Evolutionary conservation across 2,329 filamentous ascomycete genomes (phyloP), one percentile per base, ranked within the genome.

Genomic region (Claviceps pusilla): DNA sequence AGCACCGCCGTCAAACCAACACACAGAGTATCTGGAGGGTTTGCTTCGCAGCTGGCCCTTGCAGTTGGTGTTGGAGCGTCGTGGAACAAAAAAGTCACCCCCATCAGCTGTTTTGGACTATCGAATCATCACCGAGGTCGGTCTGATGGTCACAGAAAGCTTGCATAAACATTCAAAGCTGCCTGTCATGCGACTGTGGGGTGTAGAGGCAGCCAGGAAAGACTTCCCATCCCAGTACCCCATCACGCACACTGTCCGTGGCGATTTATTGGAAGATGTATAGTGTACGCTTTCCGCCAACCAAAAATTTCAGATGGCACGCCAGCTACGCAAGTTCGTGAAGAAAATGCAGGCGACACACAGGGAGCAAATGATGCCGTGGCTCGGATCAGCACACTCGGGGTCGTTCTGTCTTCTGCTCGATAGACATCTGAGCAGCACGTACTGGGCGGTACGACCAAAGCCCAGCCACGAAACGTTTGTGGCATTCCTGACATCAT

Each of bases 291-390:
- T 68, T 24, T 55, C 55, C 7, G 53, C 59, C 5, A 29, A 52
- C 7, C 43, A 57, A 37, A 68, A 67, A 55, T 59, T 55, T 31
- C 19, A 53, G n/a, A 61, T 61, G 33, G 59, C 58, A 12, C 59
- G 57, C 9, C 63, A 66, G 53, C 57, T 68, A 19, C 59, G 64
- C n/a, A 60, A 59, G 28, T 53, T 66, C 7, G 54, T 68, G 41
- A 54, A 54, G 7, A 51, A 54, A 29, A 60, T 68, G 59, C 59
- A 64, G 7, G 29, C 9, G 14, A 51, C 48, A 3, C 48, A 24
- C 4, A 46, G n/a, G 24, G 31, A 37, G 24, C 28, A n/a, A 16
- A 12, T 1, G 41, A 33, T 33, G 19, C 45, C 37, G 5, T 28
- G 46, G n/a, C 41, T 63, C n/a, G 59, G 64, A 9, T 59, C 63